Percentiles rank a stretch among this genome's conserved stretches.
phyloP scores from a whole-genome alignment of 2,329 filamentous ascomycete species.

The Aspergillus phoenicis region DNA sequence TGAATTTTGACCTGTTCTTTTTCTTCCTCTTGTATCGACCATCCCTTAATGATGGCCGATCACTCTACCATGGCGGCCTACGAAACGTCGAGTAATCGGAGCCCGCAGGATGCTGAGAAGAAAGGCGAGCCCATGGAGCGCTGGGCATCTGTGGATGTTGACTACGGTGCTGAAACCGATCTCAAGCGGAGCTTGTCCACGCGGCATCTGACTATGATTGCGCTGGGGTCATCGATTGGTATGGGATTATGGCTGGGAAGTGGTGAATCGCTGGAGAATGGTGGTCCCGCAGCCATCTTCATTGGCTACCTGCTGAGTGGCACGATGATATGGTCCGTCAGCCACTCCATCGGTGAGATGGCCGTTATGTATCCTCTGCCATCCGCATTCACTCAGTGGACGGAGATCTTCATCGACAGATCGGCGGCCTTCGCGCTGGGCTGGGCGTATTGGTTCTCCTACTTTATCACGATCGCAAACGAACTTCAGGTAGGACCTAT shows the following conservation, averaged over 20 bases:
- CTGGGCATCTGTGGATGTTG: conserved; percentile 11
- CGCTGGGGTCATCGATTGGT: conserved; percentile 47
- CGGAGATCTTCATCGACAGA: conserved; percentile 48
- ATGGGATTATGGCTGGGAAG: conserved; percentile 53
- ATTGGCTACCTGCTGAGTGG: conserved; percentile 48
- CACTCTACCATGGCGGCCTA: neutral
- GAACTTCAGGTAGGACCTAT: conserved; percentile 37
- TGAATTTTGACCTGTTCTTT: neutral
- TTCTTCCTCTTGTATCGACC: neutral
- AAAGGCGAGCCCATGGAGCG: neutral
- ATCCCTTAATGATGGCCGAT: neutral
- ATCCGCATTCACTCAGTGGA: conserved; percentile 52
- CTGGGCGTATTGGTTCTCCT: conserved; percentile 53
- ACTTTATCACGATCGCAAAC: conserved; percentile 50
- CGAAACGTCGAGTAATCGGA: conserved; percentile 2
- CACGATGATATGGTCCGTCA: conserved; percentile 48
- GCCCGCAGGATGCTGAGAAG: neutral
- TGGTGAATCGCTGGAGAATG: conserved; percentile 44
- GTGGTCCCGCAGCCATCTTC: conserved; percentile 50
- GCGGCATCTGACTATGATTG: conserved; percentile 45
- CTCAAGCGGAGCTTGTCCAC: conserved; percentile 46
- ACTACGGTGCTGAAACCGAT: conserved; percentile 33
- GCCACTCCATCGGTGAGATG: conserved; percentile 52
- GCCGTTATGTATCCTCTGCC: conserved; percentile 52
- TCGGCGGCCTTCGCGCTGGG: conserved; percentile 50